Conservation (phyloP, 768 basidiomycete species). For the Coprinellus micaceus region DNA sequence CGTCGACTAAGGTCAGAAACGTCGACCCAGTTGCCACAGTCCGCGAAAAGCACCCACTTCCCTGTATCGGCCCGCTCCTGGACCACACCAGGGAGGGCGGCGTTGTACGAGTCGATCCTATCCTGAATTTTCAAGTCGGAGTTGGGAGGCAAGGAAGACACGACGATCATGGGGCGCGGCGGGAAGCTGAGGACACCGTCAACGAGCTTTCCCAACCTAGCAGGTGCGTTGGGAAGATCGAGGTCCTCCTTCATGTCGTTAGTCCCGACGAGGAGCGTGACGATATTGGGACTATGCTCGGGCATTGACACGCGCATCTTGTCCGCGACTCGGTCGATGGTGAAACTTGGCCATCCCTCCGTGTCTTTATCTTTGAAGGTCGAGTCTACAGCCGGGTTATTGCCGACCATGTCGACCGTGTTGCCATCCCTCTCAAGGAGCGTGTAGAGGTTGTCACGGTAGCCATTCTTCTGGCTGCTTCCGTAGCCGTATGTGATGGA, state of each 20-base stretch:
- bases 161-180: neutral
- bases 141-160: conserved; percentile 2
- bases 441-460: conserved; percentile 2
- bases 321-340: neutral
- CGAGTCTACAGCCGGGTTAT: neutral
- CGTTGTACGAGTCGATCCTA: conserved; percentile 2
- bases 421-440: neutral
- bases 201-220: neutral
- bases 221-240: conserved; percentile 1
- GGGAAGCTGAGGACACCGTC: conserved; percentile 1
- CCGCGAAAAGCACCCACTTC: neutral
- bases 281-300: conserved; percentile 1
- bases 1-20: neutral
- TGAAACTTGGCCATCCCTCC: conserved; percentile 1
- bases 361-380: no score
- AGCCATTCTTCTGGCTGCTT: conserved; percentile 3
- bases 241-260: neutral
- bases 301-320: conserved; percentile 6
- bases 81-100: neutral
- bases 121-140: neutral
- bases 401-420: conserved; percentile 5
- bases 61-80: neutral
- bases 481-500: neutral
- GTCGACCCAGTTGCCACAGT: neutral
- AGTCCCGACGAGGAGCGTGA: conserved; percentile 2